phyloP scores from a whole-genome alignment of 768 basidiomycete species.

The Pulveroboletus sp. region DNA sequence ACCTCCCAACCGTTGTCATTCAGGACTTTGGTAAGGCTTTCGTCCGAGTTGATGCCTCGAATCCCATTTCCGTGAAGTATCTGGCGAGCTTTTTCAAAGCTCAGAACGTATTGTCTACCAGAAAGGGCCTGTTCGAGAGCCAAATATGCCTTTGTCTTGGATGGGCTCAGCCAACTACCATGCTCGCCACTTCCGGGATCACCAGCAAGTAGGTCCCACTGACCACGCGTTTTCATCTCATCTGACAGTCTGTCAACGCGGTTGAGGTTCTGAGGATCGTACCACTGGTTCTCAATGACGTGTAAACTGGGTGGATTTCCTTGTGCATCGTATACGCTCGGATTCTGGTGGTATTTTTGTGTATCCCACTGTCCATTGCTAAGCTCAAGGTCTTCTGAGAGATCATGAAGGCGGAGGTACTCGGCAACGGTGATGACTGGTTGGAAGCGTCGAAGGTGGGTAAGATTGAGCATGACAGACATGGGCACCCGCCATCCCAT shows the following conservation, averaged over 20 bases:
- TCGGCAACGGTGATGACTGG: conserved; percentile 41
- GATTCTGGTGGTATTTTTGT: conserved; percentile 28
- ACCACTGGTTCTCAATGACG: conserved; percentile 37
- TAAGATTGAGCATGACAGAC: conserved; percentile 39
- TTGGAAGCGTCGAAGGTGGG: conserved; percentile 34
- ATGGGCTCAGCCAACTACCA: conserved; percentile 22
- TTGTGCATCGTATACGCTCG: conserved; percentile 24
- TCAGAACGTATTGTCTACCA: conserved; percentile 18
- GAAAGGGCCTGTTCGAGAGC: conserved; percentile 16
- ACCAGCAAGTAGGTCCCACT: conserved; percentile 21
- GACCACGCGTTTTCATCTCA: conserved; percentile 30
- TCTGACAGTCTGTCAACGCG: conserved; percentile 37
- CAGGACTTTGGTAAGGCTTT: conserved; percentile 27
- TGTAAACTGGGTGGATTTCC: conserved; percentile 25
- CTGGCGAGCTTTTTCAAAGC: conserved; percentile 21
- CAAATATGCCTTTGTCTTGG: conserved; percentile 17
- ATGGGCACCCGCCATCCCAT: conserved; percentile 36
- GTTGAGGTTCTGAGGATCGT: conserved; percentile 33
- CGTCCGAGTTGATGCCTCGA: conserved; percentile 20
- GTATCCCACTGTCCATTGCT: conserved; percentile 38
- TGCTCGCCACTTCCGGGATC: conserved; percentile 9
- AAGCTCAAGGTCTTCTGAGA: conserved; percentile 31
- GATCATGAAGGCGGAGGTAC: conserved; percentile 39
- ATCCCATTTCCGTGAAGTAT: conserved; percentile 15
- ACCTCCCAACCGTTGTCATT: conserved; percentile 34